Conservation (phyloP, 371 early-diverging fungal species). For the Lichtheimia corymbifera region DNA sequence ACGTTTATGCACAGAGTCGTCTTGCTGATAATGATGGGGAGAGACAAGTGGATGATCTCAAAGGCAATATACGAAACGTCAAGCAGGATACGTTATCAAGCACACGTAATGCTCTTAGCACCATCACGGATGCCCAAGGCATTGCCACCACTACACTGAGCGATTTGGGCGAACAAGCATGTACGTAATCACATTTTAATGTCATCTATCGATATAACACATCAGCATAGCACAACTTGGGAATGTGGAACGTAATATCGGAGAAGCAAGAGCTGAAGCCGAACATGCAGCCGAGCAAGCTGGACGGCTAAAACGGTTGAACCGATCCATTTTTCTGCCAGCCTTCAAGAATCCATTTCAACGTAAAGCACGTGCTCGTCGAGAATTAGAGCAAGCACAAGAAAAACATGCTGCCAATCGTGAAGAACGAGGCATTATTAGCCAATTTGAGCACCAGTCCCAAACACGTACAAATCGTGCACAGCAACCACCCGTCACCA, state of each 20-base stretch:
- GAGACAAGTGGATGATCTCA: conserved; percentile 59
- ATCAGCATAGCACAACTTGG: conserved; percentile 60
- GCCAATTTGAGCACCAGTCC: conserved; percentile 25
- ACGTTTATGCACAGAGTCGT: neutral
- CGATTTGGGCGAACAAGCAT: conserved; percentile 63
- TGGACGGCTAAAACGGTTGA: conserved; percentile 72
- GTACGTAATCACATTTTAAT: conserved; percentile 29
- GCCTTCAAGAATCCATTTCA: conserved; percentile 68
- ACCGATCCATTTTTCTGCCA: conserved; percentile 78
- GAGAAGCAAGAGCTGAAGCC: conserved; percentile 69
- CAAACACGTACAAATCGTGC: conserved; percentile 55
- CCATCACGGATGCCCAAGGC: conserved; percentile 65
- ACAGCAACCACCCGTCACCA: conserved; percentile 11
- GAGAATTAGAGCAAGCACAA: conserved; percentile 54
- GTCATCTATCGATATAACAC: neutral
- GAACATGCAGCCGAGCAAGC: conserved; percentile 76
- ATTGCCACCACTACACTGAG: conserved; percentile 62
- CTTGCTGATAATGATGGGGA: conserved; percentile 23
- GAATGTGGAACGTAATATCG: conserved; percentile 70
- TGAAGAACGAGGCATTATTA: conserved; percentile 28
- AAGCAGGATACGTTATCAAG: conserved; percentile 73
- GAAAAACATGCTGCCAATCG: conserved; percentile 49
- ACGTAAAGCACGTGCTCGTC: conserved; percentile 56
- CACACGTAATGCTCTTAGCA: conserved; percentile 71
- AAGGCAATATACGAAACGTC: conserved; percentile 60